A percentile compares a stretch with the other conserved stretches of the same genome.
Evolutionary conservation across 2,329 filamentous ascomycete species (phyloP).

Genomic region (Arthrobotrys sphaeroides): DNA sequence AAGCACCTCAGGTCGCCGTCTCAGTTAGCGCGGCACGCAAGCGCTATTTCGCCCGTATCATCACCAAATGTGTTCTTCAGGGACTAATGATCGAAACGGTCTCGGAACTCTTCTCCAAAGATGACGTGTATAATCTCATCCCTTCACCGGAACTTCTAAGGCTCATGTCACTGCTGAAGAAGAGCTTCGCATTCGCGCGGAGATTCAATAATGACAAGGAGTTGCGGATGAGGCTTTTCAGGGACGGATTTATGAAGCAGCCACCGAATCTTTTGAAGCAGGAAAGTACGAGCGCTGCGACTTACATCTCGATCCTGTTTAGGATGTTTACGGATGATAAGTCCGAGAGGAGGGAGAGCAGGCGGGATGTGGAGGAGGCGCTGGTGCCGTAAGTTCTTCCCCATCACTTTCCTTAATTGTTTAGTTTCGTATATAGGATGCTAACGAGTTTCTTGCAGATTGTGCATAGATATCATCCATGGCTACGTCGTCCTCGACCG

Average conservation of each 20-base stretch:
- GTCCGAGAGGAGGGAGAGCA: conserved; percentile 80
- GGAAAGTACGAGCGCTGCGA: conserved; percentile 88
- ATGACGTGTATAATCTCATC: conserved; percentile 91
- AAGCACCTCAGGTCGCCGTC: conserved; percentile 72
- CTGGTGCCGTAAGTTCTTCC: conserved; percentile 74
- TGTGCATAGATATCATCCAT: conserved; percentile 92
- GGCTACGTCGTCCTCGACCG: conserved; percentile 88
- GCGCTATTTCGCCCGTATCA: conserved; percentile 98
- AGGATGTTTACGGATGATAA: conserved; percentile 95
- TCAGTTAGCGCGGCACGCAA: conserved; percentile 91
- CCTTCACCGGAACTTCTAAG: conserved; percentile 88
- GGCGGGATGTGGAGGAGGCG: conserved; percentile 85
- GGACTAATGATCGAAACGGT: conserved; percentile 99
- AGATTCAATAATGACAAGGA: conserved; percentile 98
- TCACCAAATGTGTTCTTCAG: conserved; percentile 96
- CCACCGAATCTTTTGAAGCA: conserved; percentile 97
- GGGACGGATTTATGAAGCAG: conserved; percentile 99
- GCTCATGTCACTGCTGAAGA: conserved; percentile 93
- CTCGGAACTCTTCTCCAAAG: conserved; percentile 97
- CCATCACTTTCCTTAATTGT: not conserved
- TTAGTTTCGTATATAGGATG: not conserved
- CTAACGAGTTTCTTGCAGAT: conserved; percentile 60
- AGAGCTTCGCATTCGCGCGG: conserved; percentile 94
- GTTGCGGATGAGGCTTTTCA: conserved; percentile 89
- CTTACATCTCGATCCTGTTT: conserved; percentile 94